Evolutionary conservation across 495 filamentous ascomycete species (phyloP), one percentile per base, ranked within the genome.

Genomic region (Penicillium dipodomyicola): DNA sequence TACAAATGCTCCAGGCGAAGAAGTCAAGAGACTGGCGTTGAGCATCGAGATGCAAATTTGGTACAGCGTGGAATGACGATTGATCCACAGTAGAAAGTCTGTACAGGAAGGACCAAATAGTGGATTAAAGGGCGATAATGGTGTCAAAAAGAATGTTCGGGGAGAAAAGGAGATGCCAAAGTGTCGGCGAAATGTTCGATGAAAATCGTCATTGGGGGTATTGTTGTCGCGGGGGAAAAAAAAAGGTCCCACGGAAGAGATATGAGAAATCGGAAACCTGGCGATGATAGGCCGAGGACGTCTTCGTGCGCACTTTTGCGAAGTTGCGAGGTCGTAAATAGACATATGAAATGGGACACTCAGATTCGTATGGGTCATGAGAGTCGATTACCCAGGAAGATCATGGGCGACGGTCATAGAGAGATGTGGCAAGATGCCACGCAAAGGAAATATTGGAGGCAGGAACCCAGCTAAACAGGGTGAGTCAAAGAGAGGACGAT

Each of bases 81-180:
- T 41, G 55, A 37, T 41, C 32, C 43, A 52, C 33, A 15, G 52
- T 50, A 30, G 48, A 40, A 50, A 49, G 35, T 20, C 58, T 75
- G 68, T 73, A 76, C 72, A 76, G 46, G 63, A 70, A 67, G 55
- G 52, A 59, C 44, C 59, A 59, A 65, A 63, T 52, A 46, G 50
- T 52, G 59, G 66, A 76, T 75, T 72, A 74, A 76, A 73, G 63
- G 65, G 67, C 62, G 56, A 60, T 76, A 73, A 52, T 37, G 44
- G 59, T 48, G 52, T 61, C 60, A 60, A 63, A 63, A 49, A 51
- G 51, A 60, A 67, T 60, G 57, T 61, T 54, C 52, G 44, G 30
- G 44, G 52, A 44, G 48, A 67, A 62, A 68, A 65, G 61, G 62
- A 69, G 67, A 65, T 65, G 67, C 65, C 63, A 59, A 55, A 56